Base-by-base conservation (phyloP, 805 yeast genomes). In the Saturnispora hagleri region DNA sequence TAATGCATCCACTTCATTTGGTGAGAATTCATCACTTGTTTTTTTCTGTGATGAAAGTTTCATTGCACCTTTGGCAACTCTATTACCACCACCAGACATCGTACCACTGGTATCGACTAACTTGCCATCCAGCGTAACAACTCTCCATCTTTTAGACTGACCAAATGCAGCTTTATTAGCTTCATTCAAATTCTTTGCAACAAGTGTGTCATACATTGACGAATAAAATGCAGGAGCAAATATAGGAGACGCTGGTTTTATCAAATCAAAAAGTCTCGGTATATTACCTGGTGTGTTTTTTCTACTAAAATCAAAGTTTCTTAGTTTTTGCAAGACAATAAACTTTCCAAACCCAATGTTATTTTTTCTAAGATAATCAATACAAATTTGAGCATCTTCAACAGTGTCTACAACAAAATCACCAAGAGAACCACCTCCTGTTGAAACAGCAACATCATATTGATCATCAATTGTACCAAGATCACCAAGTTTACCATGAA, bases 11-110 rank as follows among this genome's bases (percentile, higher is more conserved):
- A 87, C 75, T 44, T 81, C 87, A 17, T 74, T 80, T 20, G 79
- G 80, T 4, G 84, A 72, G n/a, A 75, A 64, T n/a, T 70, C 73
- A 6, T 50, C 40, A 9, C 51, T 56, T 3, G 54, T 41, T 10
- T 15, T 41, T 17, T 41, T 68, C 27, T 57, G 57, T 18, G 77
- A 72, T 35, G 71, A 63, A 41, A 76, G 68, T 53, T 75, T 80
- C 96, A 93, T 89, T 2, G 85, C 83, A 5, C 98, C 99, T 48
- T 76, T 76, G 17, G 77, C 74, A 8, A 75, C 77, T 40, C 76
- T 72, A 51, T 74, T 77, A 50, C 98, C 99, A 69, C 99, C 99
- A 60, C 99, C 99, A 46, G 95, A 81, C 83, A 95, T 82, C 1
- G 97, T 87, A 67, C 99, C 99, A 2, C 96, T 86, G 15, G 84